Conservation (phyloP, 306 rosid species). For the Cyclanthera cordifolia region DNA sequence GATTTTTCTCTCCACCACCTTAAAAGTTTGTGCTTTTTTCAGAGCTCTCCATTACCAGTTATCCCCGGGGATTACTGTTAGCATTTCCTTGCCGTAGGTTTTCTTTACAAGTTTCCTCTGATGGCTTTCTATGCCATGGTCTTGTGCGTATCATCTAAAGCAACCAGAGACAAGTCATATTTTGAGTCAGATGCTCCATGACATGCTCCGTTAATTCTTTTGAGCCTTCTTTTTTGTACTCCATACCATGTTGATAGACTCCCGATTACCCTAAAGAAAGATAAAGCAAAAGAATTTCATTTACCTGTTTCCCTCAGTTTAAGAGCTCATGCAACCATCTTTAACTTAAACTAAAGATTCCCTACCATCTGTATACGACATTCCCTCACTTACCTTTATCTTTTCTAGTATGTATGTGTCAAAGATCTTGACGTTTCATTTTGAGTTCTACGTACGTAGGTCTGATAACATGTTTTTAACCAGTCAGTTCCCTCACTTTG, state of each 20-base stretch:
- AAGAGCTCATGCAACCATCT: background rate
- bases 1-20: background rate
- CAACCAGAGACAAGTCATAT: background rate
- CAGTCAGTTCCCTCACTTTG: background rate
- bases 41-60: background rate
- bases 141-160: background rate
- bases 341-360: background rate
- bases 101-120: background rate
- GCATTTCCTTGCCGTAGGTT: background rate
- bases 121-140: background rate
- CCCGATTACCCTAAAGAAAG: background rate
- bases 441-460: background rate
- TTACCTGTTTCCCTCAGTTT: background rate
- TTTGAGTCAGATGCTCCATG: constrained; percentile 4
- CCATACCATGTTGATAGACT: background rate
- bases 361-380: background rate
- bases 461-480: background rate
- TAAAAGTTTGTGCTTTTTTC: background rate
- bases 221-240: background rate
- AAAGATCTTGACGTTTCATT: background rate
- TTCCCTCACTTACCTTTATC: background rate
- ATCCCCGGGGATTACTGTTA: background rate
- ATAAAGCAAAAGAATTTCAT: background rate
- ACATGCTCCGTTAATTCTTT: background rate
- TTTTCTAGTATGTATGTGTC: background rate